phyloP scores from a whole-genome alignment of 106 monocot genomes.

The Apostasia shenzhenica region DNA sequence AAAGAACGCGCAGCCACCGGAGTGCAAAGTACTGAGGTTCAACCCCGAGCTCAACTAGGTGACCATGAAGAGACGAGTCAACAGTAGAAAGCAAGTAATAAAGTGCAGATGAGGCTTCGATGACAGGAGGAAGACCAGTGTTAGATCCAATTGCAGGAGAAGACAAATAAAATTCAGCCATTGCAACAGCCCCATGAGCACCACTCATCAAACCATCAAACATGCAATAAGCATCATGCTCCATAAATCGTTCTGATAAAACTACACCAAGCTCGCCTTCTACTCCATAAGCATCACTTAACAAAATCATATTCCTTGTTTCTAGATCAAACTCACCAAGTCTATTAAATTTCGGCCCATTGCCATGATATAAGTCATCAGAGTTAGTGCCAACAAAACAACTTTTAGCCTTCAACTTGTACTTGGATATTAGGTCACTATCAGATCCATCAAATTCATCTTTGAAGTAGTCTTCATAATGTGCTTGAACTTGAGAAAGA shows the following conservation, averaged over 20 bases:
- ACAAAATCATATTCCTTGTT: slow-evolving; percentile 58
- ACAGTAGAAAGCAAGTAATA: slow-evolving; percentile 58
- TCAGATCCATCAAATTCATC: slow-evolving; percentile 71
- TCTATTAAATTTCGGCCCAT: slow-evolving; percentile 24
- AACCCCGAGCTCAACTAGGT: slow-evolving; percentile 60
- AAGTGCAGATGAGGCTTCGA: slow-evolving; percentile 61
- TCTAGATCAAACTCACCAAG: slow-evolving; percentile 68
- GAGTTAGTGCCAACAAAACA: slow-evolving; percentile 11
- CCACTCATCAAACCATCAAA: slow-evolving; percentile 83
- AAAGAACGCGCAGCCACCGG: slow-evolving; percentile 66
- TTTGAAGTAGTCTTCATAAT: slow-evolving; percentile 59
- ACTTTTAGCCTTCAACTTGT: slow-evolving; percentile 24
- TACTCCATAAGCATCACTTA: slow-evolving; percentile 88
- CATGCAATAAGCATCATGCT: slow-evolving; percentile 95
- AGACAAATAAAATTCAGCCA: slow-evolving; percentile 64
- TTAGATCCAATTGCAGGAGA: slow-evolving; percentile 22
- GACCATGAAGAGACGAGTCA: slow-evolving; percentile 55
- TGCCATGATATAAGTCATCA: neutral
- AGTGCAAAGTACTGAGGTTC: slow-evolving; percentile 78
- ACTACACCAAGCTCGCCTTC: slow-evolving; percentile 87
- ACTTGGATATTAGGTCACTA: slow-evolving; percentile 30
- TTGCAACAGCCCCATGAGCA: slow-evolving; percentile 44
- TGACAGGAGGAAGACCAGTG: slow-evolving; percentile 40
- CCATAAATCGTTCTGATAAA: slow-evolving; percentile 87
- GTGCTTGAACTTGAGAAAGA: slow-evolving; percentile 47